phyloP scores from a whole-genome alignment of 2,329 filamentous ascomycete species.

The Exophiala bonariae region DNA sequence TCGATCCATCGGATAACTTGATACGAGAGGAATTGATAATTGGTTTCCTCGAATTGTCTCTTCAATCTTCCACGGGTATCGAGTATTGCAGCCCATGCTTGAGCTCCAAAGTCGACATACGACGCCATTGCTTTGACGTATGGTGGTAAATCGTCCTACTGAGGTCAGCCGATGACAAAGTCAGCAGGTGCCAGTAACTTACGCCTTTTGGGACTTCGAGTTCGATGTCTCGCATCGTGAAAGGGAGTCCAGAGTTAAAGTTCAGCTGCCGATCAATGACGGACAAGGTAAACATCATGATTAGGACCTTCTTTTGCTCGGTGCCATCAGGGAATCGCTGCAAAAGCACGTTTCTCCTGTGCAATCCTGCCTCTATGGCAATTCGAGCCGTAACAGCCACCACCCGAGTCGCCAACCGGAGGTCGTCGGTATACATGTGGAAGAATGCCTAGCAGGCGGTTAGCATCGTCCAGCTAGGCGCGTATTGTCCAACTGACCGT shows the following conservation, averaged over 20 bases:
- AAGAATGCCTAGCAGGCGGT: constrained; percentile 10
- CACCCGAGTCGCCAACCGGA: constrained; percentile 10
- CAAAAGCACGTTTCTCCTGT: constrained; percentile 5
- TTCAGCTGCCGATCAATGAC: constrained; percentile 14
- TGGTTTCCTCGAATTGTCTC: constrained; percentile 6
- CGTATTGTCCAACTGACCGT: no score
- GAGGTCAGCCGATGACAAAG: no score
- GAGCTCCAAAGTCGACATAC: constrained; percentile 8
- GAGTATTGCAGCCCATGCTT: constrained; percentile 10
- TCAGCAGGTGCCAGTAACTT: no score
- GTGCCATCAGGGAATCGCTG: neutral
- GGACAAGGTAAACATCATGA: constrained; percentile 8
- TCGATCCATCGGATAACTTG: constrained; percentile 13
- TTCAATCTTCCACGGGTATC: constrained; percentile 10
- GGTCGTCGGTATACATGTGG: constrained; percentile 11
- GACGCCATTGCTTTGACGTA: constrained; percentile 13
- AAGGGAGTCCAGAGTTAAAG: constrained; percentile 15
- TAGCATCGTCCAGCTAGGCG: no score
- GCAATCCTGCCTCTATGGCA: constrained; percentile 11
- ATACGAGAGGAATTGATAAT: constrained; percentile 8
- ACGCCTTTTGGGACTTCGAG: no score
- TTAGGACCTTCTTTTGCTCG: constrained; percentile 6
- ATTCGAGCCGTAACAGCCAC: constrained; percentile 7
- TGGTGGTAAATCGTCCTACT: constrained; percentile 9
- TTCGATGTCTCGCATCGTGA: constrained; percentile 9